Base-by-base conservation (phyloP, 2,329 filamentous ascomycete species). In the Aspergillus flavus region DNA sequence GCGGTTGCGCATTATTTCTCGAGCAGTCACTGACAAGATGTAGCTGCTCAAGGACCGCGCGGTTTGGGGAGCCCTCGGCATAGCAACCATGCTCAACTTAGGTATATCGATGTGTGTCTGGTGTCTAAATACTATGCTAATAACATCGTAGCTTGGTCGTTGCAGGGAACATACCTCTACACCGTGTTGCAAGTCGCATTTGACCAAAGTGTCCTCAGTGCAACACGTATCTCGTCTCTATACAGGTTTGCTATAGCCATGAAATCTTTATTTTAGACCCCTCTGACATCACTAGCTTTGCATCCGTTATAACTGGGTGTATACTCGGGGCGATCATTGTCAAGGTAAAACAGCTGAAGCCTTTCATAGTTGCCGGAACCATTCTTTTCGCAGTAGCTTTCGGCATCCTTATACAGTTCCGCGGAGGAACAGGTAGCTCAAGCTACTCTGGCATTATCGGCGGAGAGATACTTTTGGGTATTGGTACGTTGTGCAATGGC, bases 151-250 rank as follows among this genome's bases (percentile, higher is more conserved):
- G 73, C 76, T 0, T 90, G 87, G 87, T 84, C 84, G 64, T 81
- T 89, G 75, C 88, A 90, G 73, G 86, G 84, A 26, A 85, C 89
- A 70, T 90, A 85, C 73, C 81, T 91, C 3, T 90, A 84, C 76
- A 88, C 87, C 0, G 84, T 90, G 1, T 82, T 90, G 1, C 73
- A 84, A 12, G 85, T 90, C 21, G 83, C 82, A 41, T 90, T 90
- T 68, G 81, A 88, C 72, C 87, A 89, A 65, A 84, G 81, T 57
- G 73, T 86, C 66, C 79, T 78, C 57, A 79, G 79, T 10, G 87
- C 88, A 2, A 89, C 86, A 0, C 84, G 87, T 19, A 84, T 90
- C 64, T 78, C 80, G 0, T 86, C 85, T 0, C 80, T 90, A 1
- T 91, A 89, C 81, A 83, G 68, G 68, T 69, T 10, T 9, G 64